phyloP scores from a whole-genome alignment of 345 rosid species.

The Citrus cavaleriei region DNA sequence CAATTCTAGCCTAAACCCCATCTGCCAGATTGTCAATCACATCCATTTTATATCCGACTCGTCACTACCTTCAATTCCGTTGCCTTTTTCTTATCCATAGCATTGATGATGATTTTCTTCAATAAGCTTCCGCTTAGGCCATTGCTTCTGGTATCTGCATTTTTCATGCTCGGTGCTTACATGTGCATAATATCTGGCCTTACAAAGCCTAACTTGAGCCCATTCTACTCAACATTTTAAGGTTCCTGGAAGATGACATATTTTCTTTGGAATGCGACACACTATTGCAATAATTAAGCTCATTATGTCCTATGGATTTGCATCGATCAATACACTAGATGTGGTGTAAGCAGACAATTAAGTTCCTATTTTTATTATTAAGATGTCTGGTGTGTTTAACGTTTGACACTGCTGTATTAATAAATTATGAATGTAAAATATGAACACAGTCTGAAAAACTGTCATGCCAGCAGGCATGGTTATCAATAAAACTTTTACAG shows the following conservation, averaged over 20 bases:
- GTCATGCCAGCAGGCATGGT: too few relatives aligned
- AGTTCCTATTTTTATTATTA: background rate
- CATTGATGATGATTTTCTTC: conserved; percentile 4
- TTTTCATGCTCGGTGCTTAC: conserved; percentile 12
- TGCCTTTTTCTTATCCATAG: background rate
- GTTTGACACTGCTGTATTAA: too few relatives aligned
- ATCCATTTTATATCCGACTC: background rate
- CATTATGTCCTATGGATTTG: background rate
- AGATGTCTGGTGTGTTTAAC: too few relatives aligned
- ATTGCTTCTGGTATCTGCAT: background rate
- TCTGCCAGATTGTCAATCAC: background rate
- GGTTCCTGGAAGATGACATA: background rate
- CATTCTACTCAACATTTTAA: background rate
- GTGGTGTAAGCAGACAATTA: background rate
- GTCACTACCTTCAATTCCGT: conserved; percentile 5
- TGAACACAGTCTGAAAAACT: too few relatives aligned
- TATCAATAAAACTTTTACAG: too few relatives aligned
- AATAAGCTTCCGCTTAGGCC: conserved; percentile 9
- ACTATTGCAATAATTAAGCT: background rate
- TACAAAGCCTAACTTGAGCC: background rate
- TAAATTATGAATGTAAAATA: too few relatives aligned
- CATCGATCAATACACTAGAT: background rate
- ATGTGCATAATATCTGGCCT: background rate
- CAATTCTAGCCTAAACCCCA: background rate
- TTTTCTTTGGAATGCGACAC: background rate